Conservation (phyloP, 176 grass and related monocot genomes). For the Carex kokanica region DNA sequence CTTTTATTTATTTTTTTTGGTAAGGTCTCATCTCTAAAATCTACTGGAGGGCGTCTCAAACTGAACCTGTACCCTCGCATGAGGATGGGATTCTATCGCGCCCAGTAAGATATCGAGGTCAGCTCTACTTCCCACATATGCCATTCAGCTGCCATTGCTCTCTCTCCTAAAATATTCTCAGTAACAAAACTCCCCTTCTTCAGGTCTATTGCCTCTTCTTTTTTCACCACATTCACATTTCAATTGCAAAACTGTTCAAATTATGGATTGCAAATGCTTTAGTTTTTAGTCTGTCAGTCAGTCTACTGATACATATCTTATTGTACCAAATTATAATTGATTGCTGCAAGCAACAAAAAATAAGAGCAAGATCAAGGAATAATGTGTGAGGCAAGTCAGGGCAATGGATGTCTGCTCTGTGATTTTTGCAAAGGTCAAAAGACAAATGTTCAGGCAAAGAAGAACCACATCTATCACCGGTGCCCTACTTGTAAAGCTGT, state of each 20-base stretch:
- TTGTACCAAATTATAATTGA: not conserved
- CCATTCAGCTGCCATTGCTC: too few species aligned
- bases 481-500: slow-evolving; percentile 29
- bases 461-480: slow-evolving; percentile 7
- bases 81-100: too few species aligned
- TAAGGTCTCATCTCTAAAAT: too few species aligned
- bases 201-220: not conserved
- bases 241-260: not conserved
- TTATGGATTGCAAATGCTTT: not conserved
- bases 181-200: not conserved
- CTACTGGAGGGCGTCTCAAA: too few species aligned
- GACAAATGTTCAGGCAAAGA: slow-evolving; percentile 14
- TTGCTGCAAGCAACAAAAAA: slow-evolving; percentile 12
- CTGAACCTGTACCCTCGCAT: too few species aligned
- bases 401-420: slow-evolving; percentile 11
- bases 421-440: slow-evolving; percentile 14
- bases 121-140: too few species aligned
- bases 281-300: not conserved
- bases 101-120: too few species aligned
- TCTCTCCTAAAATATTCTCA: too few species aligned
- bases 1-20: too few species aligned
- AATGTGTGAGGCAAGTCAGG: slow-evolving; percentile 8
- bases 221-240: not conserved
- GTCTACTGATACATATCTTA: not conserved
- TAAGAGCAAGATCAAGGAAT: not conserved